Evolutionary conservation across 345 rosid species (phyloP), one percentile per base, ranked within the genome.

Genomic region (Gossypium ekmanianum): DNA sequence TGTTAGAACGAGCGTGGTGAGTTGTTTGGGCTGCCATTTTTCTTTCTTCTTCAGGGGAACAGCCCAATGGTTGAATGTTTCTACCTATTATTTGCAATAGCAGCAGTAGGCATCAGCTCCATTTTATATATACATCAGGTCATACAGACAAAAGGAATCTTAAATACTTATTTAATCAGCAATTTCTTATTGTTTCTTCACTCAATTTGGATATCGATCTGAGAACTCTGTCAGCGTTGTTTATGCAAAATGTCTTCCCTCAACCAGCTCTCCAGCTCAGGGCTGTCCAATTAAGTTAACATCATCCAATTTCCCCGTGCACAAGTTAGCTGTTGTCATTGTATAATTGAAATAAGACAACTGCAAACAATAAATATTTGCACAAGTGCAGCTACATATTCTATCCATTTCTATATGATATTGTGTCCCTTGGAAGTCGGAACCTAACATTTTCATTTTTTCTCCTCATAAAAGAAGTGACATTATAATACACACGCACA

Each of bases 121-220:
- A 34, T 34, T 34, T 34, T 34, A 14, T 11, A 50, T 13, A 50
- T 14, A 68, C n/a, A 47, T 34, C 39, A 34, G 51, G 51, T 47
- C 51, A 9, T 47, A 20, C 55, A 78, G 68, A 81, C 68, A 81
- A 51, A 48, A 58, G 51, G 79, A 78, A 66, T 71, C 79, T 77
- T 58, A 61, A 47, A 52, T 10, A n/a, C 64, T 74, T 56, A 51
- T 17, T 34, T 16, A 44, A 27, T 61, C 27, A 62, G 58, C 16
- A 2, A 47, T 51, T 2, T n/a, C 22, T 20, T 45, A 3, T 34
- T 34, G 5, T 47, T 47, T 47, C 51, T 41, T 56, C 8, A 13
- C 52, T 56, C 72, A 68, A 71, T 61, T 54, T 58, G 68, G 64
- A 74, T 43, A 43, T 44, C n/a, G 22, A 70, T 47, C 39, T 34